Evolutionary conservation across 805 yeast species (phyloP), one percentile per base, ranked within the genome.

Genomic region (Spathaspora sp.): DNA sequence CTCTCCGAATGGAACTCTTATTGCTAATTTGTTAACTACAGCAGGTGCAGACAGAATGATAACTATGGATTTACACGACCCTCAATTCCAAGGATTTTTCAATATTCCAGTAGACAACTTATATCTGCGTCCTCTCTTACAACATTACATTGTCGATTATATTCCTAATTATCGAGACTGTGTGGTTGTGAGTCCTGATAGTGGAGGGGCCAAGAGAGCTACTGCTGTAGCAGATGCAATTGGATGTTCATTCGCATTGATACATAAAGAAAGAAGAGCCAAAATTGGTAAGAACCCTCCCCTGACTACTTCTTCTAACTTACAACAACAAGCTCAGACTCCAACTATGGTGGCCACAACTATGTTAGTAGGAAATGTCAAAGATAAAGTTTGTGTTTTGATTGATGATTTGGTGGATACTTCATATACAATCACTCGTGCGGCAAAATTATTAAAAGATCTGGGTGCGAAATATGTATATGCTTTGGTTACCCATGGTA

Each of bases 161-260:
- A 84, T 94, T 51, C 93, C 96, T n/a, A 70, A 88, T 55, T 89
- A 84, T 64, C 81, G 81, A 57, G 86, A 91, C 42, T 87, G 93
- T 42, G 96, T 94, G 7, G 83, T 94, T 60, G 97, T 94, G 32
- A 90, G 97, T 1, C 99, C 99, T 0, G 99, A 94, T 70, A 94
- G 97, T 19, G 99, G 99, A 63, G 99, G 99, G 55, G 99, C 99
- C 47, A 94, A 94, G 68, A 76, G 99, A 57, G 97, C 99, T 31
- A 89, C 97, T 1, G 86, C 93, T 1, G 80, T 94, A 54, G 99
- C 99, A 1, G 99, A 94, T 70, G 81, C 87, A 1, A 72, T 94
- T 52, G 91, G 89, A 17, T 80, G 94, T 74, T 81, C 91, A 23
- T 92, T 94, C 73, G 99, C 99, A 0, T 76, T 94, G 68, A 91